Evolutionary conservation across 345 rosid genomes (phyloP).

Genomic region (Turritis glabra): DNA sequence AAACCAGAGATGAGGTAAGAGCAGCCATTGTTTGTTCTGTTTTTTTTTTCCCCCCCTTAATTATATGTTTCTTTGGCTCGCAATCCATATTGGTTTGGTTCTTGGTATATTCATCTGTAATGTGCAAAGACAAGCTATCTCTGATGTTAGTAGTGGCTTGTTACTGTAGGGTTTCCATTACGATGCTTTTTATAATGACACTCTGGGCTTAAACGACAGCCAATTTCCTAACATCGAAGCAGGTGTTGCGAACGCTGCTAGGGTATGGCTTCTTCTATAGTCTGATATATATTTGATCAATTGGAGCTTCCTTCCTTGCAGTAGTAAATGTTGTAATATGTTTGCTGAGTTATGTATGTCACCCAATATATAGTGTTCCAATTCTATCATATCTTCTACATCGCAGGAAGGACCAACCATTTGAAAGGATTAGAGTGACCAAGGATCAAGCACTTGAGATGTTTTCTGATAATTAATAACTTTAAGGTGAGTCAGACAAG

Average conservation of each 20-base stretch:
- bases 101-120: neutral
- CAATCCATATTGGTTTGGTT: neutral
- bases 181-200: constrained; percentile 82
- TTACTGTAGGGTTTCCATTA: constrained; percentile 75
- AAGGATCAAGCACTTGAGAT: constrained; percentile 71
- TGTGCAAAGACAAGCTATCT: neutral
- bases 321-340: no score
- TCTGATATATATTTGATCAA: no score
- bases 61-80: neutral
- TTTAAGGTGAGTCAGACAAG: constrained; percentile 54
- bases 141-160: neutral
- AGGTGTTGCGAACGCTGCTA: constrained; percentile 54
- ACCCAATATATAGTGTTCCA: no score
- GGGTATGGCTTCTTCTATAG: constrained; percentile 42
- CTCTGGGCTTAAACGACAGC: constrained; percentile 63
- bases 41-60: neutral
- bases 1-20: constrained; percentile 76
- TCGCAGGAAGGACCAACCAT: constrained; percentile 75
- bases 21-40: neutral
- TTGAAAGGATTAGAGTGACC: constrained; percentile 85
- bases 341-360: no score
- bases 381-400: neutral
- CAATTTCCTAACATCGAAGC: constrained; percentile 65
- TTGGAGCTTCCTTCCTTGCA: no score
- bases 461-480: constrained; percentile 74